Conservation (phyloP, 352 stramenopile genomes). For the Pilasporangium apinafurcum region DNA sequence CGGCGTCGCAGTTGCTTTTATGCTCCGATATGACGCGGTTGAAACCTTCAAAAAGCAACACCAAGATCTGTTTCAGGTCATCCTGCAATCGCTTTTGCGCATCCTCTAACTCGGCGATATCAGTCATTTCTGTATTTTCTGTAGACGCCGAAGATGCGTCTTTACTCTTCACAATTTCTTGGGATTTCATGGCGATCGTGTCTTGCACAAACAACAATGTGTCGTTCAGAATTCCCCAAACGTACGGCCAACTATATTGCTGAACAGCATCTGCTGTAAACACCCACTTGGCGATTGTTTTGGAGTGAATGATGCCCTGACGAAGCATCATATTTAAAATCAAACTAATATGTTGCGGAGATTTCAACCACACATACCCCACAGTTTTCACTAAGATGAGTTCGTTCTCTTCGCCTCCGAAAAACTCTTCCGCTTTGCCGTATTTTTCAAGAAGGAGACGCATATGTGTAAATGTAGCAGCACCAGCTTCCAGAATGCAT, state of each 20-base stretch:
- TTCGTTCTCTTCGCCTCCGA: conserved; percentile 36
- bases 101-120: conserved; percentile 35
- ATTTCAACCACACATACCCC: conserved; percentile 73
- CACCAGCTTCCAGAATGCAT: conserved; percentile 64
- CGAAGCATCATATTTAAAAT: conserved; percentile 81
- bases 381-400: conserved; percentile 65
- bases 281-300: conserved; percentile 75
- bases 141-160: neutral
- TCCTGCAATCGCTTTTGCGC: conserved; percentile 28
- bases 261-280: conserved; percentile 76
- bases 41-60: conserved; percentile 60
- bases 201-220: conserved; percentile 54
- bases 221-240: conserved; percentile 77
- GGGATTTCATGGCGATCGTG: conserved; percentile 23
- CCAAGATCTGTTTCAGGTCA: conserved; percentile 43
- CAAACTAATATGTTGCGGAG: conserved; percentile 74
- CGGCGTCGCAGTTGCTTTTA: conserved; percentile 66
- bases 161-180: conserved; percentile 20
- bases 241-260: conserved; percentile 87
- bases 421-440: conserved; percentile 38
- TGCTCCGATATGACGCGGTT: conserved; percentile 69
- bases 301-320: conserved; percentile 48
- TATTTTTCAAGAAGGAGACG: conserved; percentile 79
- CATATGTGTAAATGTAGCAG: conserved; percentile 81
- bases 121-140: conserved; percentile 46